Conservation (phyloP, 139 green algal species). For the Micractinium conductrix region DNA sequence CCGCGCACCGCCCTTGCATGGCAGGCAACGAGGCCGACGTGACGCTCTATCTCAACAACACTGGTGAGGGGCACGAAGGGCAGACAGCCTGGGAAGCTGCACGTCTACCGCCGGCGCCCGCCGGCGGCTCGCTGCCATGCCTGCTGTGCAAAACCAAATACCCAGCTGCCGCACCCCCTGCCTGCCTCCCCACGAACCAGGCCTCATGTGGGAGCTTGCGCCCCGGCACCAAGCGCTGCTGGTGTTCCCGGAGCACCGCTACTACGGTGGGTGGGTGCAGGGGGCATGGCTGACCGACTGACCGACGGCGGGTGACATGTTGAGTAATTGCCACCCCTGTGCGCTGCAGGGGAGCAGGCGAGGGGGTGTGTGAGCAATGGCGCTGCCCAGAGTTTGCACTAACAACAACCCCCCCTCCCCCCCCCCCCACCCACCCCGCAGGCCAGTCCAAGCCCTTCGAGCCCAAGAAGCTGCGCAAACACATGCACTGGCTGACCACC, state of each 20-base stretch:
- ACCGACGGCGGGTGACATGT: too few species aligned
- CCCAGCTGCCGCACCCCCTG: background rate
- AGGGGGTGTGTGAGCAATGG: too few species aligned
- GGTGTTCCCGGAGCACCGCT: constrained; percentile 66
- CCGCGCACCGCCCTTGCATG: too few species aligned
- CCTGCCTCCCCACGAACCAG: constrained; percentile 1
- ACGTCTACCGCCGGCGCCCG: too few species aligned
- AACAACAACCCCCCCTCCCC: background rate
- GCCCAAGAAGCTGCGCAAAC: constrained; percentile 30
- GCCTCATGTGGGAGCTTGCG: constrained; percentile 75
- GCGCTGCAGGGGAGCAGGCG: too few species aligned
- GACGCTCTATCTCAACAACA: constrained; percentile 63
- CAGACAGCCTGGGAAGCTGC: too few species aligned
- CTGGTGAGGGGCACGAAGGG: constrained; percentile 28
- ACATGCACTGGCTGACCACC: constrained; percentile 65
- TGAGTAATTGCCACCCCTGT: too few species aligned
- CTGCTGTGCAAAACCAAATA: background rate
- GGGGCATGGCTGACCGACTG: too few species aligned
- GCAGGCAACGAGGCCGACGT: constrained; percentile 63
- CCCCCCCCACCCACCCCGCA: background rate
- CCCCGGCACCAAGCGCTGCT: constrained; percentile 49
- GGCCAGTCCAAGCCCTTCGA: constrained; percentile 47
- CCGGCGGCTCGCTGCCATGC: too few species aligned
- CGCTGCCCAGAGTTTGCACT: too few species aligned
- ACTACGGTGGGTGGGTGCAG: constrained; percentile 33